Evolutionary conservation across 2,329 filamentous ascomycete genomes (phyloP).

Genomic region (Fusarium continuum): DNA sequence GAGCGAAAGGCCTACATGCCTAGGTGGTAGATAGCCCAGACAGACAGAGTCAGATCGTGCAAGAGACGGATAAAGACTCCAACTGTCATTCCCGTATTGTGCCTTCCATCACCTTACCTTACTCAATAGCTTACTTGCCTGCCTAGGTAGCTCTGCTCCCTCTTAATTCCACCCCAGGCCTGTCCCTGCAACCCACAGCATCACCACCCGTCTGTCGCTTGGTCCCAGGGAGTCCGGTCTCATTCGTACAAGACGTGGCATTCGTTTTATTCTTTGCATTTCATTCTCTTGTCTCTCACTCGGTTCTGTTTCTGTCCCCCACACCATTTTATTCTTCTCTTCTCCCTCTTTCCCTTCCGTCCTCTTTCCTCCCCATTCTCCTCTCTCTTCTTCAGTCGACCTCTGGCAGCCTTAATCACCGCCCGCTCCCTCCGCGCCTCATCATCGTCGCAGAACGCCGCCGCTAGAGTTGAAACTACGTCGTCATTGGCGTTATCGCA

Average conservation of each 20-base stretch:
- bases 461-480: constrained; percentile 39
- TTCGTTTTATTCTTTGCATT: constrained; percentile 36
- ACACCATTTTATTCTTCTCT: constrained; percentile 25
- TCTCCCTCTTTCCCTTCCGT: background rate
- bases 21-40: background rate
- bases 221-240: constrained; percentile 31
- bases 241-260: constrained; percentile 43
- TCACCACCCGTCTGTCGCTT: constrained; percentile 31
- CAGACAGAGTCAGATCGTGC: constrained; percentile 13
- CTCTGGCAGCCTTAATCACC: constrained; percentile 1
- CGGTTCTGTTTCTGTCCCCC: constrained; percentile 27
- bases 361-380: background rate
- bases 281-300: constrained; percentile 23
- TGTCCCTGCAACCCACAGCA: constrained; percentile 42
- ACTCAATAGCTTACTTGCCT: constrained; percentile 18
- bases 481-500: constrained; percentile 45
- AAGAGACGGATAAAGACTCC: constrained; percentile 36
- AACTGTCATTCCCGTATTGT: constrained; percentile 12
- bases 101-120: constrained; percentile 6
- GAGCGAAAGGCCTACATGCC: background rate
- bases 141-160: constrained; percentile 16
- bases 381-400: background rate
- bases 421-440: constrained; percentile 17
- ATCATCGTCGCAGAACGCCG: constrained; percentile 29
- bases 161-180: constrained; percentile 37